Conservation (phyloP, 352 stramenopile genomes). For the Pythium oligandrum region DNA sequence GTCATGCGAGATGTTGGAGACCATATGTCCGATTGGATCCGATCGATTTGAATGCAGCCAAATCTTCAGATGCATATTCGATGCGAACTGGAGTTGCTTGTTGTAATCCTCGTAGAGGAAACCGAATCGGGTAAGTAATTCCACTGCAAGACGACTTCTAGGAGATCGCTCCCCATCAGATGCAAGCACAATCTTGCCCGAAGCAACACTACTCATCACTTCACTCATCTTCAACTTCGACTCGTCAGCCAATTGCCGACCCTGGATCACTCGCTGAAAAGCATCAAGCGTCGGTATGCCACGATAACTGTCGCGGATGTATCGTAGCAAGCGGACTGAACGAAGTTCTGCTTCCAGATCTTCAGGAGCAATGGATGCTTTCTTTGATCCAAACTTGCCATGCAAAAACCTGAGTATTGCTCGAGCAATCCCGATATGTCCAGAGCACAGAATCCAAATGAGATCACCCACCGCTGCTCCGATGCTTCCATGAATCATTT, state of each 20-base stretch:
- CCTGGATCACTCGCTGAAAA: slow-evolving; percentile 18
- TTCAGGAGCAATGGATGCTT: background rate
- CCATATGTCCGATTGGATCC: slow-evolving; percentile 18
- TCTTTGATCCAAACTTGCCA: slow-evolving; percentile 17
- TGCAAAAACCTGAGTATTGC: slow-evolving; percentile 22
- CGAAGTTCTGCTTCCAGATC: slow-evolving; percentile 20
- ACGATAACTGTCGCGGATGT: slow-evolving; percentile 18
- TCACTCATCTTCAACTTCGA: slow-evolving; percentile 14
- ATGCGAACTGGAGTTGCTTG: too few species aligned
- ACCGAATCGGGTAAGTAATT: slow-evolving; percentile 22
- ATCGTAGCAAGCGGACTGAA: slow-evolving; percentile 16
- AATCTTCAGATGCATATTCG: too few species aligned
- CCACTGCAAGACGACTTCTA: slow-evolving; percentile 20
- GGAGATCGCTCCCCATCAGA: slow-evolving; percentile 14
- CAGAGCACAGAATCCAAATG: slow-evolving; percentile 25
- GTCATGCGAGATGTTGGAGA: slow-evolving; percentile 21
- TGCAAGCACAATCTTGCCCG: slow-evolving; percentile 16
- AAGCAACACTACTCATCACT: slow-evolving; percentile 27
- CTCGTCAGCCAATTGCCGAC: slow-evolving; percentile 7
- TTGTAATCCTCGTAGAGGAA: too few species aligned
- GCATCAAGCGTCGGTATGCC: slow-evolving; percentile 21
- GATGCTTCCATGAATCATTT: slow-evolving; percentile 20
- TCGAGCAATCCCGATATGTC: slow-evolving; percentile 34
- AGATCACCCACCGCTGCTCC: slow-evolving; percentile 17
- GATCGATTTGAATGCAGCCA: too few species aligned